Percentiles rank a stretch among this genome's conserved stretches.
Evolutionary conservation across 352 stramenopile genomes (phyloP).

Genomic region (Globisporangium barbulae): DNA sequence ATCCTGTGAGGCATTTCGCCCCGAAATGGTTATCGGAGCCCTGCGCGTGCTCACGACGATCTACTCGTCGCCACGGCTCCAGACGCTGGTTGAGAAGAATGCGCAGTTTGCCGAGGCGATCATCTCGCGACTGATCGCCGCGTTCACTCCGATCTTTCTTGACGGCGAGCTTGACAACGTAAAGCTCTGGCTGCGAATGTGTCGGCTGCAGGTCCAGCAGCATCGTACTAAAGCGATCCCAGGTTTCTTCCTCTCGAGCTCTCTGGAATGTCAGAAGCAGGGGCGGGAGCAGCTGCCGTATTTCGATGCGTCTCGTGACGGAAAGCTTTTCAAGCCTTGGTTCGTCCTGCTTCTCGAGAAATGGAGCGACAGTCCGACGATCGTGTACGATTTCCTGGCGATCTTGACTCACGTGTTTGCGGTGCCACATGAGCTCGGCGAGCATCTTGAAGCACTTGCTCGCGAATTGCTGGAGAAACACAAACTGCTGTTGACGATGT

Average conservation of each 20-base stretch:
- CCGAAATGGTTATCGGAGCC: slow-evolving; percentile 13
- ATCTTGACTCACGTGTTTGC: slow-evolving; percentile 23
- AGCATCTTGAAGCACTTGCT: slow-evolving; percentile 2
- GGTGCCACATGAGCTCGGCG: slow-evolving; percentile 10
- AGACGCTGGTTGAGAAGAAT: slow-evolving; percentile 12
- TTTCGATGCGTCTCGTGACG: neutral
- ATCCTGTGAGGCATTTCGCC: neutral
- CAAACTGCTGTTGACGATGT: neutral
- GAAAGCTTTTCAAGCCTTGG: slow-evolving; percentile 7
- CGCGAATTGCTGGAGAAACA: slow-evolving; percentile 1
- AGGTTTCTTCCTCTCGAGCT: slow-evolving; percentile 13
- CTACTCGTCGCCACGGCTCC: slow-evolving; percentile 15
- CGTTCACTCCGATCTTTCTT: slow-evolving; percentile 4
- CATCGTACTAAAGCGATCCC: neutral
- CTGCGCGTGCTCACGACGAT: slow-evolving; percentile 16
- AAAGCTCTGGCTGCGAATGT: slow-evolving; percentile 15
- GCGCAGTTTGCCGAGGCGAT: slow-evolving; percentile 3
- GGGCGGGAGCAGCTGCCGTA: neutral
- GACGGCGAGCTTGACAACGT: slow-evolving; percentile 1
- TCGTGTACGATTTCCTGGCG: slow-evolving; percentile 18
- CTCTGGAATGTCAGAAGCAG: too few species aligned
- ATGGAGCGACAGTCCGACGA: slow-evolving; percentile 6
- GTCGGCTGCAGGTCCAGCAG: slow-evolving; percentile 16
- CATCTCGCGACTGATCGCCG: slow-evolving; percentile 3
- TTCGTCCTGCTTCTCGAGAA: slow-evolving; percentile 12